These are phyloP conservation scores for Cylindrodendrum hubeiense DNA, from an alignment of 2,329 filamentous ascomycete species.

Conservation along the genomic window DNA sequence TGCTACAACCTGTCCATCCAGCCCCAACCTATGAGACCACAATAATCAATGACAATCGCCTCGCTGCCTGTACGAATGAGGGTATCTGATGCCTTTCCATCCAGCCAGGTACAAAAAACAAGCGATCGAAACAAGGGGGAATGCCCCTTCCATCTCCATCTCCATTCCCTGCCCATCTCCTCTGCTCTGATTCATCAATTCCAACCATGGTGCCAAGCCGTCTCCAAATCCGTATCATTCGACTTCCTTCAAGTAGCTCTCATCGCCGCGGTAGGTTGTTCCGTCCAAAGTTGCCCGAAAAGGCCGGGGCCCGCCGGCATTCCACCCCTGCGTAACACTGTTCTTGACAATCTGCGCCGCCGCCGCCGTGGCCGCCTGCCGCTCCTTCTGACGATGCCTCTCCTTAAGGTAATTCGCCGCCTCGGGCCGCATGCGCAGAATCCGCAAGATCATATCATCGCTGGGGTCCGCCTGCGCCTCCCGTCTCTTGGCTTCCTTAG, in stretches of 20 bases:
- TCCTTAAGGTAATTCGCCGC: slow-evolving; percentile 90
- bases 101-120: slow-evolving; percentile 39
- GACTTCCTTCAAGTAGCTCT: slow-evolving; percentile 21
- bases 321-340: slow-evolving; percentile 76
- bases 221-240: not conserved
- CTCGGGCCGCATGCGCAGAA: slow-evolving; percentile 94
- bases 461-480: slow-evolving; percentile 96
- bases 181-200: slow-evolving; percentile 3
- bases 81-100: slow-evolving; percentile 47
- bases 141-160: slow-evolving; percentile 1
- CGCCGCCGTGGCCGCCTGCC: slow-evolving; percentile 88
- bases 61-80: slow-evolving; percentile 40
- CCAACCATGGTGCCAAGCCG: not conserved
- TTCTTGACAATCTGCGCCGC: slow-evolving; percentile 96
- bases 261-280: slow-evolving; percentile 63
- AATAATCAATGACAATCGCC: slow-evolving; percentile 33
- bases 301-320: slow-evolving; percentile 49
- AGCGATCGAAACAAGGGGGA: slow-evolving; percentile 20
- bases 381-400: slow-evolving; percentile 91
- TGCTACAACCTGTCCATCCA: slow-evolving; percentile 8
- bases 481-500: slow-evolving; percentile 94
- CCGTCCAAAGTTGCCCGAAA: slow-evolving; percentile 57
- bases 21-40: slow-evolving; percentile 16
- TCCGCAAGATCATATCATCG: slow-evolving; percentile 97
- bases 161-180: slow-evolving; percentile 8